Percentiles rank a stretch among this genome's conserved stretches.
Conservation (phyloP, 306 rosid genomes). For the Oxytropis ochrocephala region DNA sequence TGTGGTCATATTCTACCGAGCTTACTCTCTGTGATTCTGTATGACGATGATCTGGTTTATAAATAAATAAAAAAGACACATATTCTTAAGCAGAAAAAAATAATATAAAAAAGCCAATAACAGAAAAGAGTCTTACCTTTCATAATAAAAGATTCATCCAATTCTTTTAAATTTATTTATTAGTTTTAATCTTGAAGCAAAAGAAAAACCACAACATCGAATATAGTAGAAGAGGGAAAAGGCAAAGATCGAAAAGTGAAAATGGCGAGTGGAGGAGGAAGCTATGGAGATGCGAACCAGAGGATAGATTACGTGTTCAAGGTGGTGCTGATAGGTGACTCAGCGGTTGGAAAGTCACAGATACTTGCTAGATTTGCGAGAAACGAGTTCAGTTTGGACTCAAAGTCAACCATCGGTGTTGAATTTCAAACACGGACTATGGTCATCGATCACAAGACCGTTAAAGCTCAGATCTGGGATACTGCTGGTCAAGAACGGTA, state of each 20-base stretch:
- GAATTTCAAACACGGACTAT: conserved; percentile 94
- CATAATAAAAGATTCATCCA: conserved; percentile 12
- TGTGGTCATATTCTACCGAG: too few relatives aligned
- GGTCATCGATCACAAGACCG: conserved; percentile 80
- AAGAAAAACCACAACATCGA: neutral
- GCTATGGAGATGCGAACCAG: conserved; percentile 76
- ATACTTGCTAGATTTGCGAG: conserved; percentile 86
- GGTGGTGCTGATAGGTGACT: conserved; percentile 91
- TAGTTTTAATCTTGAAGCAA: conserved; percentile 18
- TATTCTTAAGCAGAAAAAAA: neutral
- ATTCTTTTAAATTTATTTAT: neutral
- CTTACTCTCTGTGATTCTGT: too few relatives aligned
- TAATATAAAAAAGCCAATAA: neutral
- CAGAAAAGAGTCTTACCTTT: neutral
- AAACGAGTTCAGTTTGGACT: conserved; percentile 95
- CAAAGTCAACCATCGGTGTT: conserved; percentile 93
- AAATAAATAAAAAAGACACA: neutral
- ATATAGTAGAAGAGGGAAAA: neutral
- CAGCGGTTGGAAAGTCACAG: conserved; percentile 99
- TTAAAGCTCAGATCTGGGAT: conserved; percentile 99
- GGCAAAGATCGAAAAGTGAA: neutral
- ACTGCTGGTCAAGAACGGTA: conserved; percentile 99
- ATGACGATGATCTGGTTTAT: too few relatives aligned
- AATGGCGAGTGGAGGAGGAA: conserved; percentile 77
- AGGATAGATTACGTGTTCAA: conserved; percentile 96